A percentile compares a stretch with the other conserved stretches of the same genome.
These are phyloP conservation scores for Kondoa subrosea DNA, from an alignment of 768 basidiomycete species.

Conservation along the genomic window DNA sequence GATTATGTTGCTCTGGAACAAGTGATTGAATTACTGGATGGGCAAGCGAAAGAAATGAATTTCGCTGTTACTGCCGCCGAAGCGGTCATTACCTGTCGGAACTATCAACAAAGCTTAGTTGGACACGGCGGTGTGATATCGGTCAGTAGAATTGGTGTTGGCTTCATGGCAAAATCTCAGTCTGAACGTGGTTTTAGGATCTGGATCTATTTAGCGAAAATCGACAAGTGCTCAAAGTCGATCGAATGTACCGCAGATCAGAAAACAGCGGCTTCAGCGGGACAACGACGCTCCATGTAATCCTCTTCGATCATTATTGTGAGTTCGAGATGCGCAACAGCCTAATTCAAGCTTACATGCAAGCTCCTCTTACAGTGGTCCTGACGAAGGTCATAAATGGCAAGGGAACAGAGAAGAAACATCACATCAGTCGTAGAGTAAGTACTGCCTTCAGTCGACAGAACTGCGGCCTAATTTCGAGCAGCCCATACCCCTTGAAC, in stretches of 20 bases:
- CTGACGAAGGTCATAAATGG: constrained; percentile 64
- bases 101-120: neutral
- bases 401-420: constrained; percentile 52
- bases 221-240: constrained; percentile 67
- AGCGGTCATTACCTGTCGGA: constrained; percentile 1
- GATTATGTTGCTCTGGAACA: constrained; percentile 67
- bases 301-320: constrained; percentile 81
- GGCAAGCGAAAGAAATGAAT: constrained; percentile 31
- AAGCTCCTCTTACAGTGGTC: too few relatives aligned
- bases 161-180: neutral
- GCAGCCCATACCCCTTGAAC: constrained; percentile 81
- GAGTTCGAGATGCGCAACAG: too few relatives aligned
- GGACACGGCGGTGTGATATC: neutral
- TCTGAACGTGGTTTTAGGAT: constrained; percentile 38
- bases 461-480: neutral
- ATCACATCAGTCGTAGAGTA: constrained; percentile 64
- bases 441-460: constrained; percentile 24
- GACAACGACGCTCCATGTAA: constrained; percentile 75
- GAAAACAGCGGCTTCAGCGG: constrained; percentile 64
- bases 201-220: constrained; percentile 76
- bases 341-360: too few relatives aligned
- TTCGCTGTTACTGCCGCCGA: neutral
- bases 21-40: constrained; percentile 69
- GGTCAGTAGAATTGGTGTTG: too few relatives aligned
- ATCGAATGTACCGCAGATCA: constrained; percentile 67